Conservation (phyloP, 2,329 filamentous ascomycete species). For the Pseudocercospora fijiensis region DNA sequence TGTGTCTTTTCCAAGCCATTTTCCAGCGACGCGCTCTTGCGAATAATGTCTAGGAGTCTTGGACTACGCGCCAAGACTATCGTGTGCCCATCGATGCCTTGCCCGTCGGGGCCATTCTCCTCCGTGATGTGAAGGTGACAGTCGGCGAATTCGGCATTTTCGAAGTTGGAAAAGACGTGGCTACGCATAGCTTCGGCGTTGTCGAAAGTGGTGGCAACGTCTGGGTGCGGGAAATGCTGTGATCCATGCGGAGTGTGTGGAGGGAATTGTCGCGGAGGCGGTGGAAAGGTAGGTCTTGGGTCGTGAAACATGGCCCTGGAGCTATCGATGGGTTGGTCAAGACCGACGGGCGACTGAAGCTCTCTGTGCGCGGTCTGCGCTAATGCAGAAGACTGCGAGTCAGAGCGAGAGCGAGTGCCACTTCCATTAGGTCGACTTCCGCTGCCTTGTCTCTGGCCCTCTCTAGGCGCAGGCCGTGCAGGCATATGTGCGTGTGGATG, state of each 20-base stretch:
- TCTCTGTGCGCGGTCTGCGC: constrained; percentile 16
- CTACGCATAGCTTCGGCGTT: constrained; percentile 35
- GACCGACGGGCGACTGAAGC: constrained; percentile 26
- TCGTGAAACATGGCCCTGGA: constrained; percentile 18
- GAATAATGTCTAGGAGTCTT: constrained; percentile 30
- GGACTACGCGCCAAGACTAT: constrained; percentile 36
- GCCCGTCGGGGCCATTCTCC: constrained; percentile 17
- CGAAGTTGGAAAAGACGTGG: constrained; percentile 33
- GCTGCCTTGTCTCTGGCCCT: constrained; percentile 27
- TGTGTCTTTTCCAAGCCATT: constrained; percentile 21
- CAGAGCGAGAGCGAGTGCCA: constrained; percentile 27
- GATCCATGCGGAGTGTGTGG: constrained; percentile 24
- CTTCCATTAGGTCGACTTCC: constrained; percentile 21
- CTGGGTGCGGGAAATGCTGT: constrained; percentile 25
- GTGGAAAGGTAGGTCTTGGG: constrained; percentile 13
- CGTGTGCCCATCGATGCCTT: constrained; percentile 33
- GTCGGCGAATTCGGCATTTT: constrained; percentile 34
- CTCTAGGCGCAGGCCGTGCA: constrained; percentile 32
- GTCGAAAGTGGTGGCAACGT: constrained; percentile 26
- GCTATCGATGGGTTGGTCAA: constrained; percentile 19
- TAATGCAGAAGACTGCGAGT: constrained; percentile 29
- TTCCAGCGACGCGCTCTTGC: constrained; percentile 13
- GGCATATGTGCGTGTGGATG: constrained; percentile 24
- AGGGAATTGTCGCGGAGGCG: constrained; percentile 11
- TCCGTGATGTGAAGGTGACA: constrained; percentile 36